Evolutionary conservation across 495 filamentous ascomycete genomes (phyloP).

Genomic region (Viridothelium virens): DNA sequence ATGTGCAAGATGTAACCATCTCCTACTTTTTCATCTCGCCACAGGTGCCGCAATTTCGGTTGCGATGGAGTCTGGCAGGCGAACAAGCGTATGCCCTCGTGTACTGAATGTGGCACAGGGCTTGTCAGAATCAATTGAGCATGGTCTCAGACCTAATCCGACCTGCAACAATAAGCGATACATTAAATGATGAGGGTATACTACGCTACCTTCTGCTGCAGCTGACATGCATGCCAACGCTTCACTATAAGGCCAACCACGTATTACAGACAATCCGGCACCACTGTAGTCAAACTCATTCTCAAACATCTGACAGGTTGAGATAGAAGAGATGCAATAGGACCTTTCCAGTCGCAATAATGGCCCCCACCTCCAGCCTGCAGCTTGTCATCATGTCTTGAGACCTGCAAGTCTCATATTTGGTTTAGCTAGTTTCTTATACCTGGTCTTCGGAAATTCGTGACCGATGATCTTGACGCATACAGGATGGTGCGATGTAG

Average conservation of each 20-base stretch:
- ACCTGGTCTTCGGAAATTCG: not conserved
- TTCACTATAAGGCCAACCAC: not conserved
- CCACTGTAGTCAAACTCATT: not conserved
- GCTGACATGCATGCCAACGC: constrained; percentile 2
- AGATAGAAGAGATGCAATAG: not conserved
- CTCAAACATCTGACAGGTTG: not conserved
- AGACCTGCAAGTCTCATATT: not conserved
- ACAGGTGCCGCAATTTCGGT: too few relatives aligned
- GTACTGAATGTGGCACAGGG: not conserved
- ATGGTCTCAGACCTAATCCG: not conserved
- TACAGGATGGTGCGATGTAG: not conserved
- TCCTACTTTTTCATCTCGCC: too few relatives aligned
- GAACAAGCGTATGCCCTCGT: too few relatives aligned
- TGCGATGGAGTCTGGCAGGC: too few relatives aligned
- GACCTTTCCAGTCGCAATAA: not conserved
- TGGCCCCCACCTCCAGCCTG: not conserved
- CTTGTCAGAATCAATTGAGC: not conserved
- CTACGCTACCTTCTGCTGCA: not conserved
- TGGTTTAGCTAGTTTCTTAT: not conserved
- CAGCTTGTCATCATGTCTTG: not conserved
- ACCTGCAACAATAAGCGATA: not conserved
- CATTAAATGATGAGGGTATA: not conserved
- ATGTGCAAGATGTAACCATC: too few relatives aligned
- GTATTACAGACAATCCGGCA: not conserved
- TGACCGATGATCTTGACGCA: not conserved